Percentiles rank a stretch among this genome's conserved stretches.
These are phyloP conservation scores for Wickerhamiella domercqiae DNA, from an alignment of 805 yeast genomes.

Conservation along the genomic window DNA sequence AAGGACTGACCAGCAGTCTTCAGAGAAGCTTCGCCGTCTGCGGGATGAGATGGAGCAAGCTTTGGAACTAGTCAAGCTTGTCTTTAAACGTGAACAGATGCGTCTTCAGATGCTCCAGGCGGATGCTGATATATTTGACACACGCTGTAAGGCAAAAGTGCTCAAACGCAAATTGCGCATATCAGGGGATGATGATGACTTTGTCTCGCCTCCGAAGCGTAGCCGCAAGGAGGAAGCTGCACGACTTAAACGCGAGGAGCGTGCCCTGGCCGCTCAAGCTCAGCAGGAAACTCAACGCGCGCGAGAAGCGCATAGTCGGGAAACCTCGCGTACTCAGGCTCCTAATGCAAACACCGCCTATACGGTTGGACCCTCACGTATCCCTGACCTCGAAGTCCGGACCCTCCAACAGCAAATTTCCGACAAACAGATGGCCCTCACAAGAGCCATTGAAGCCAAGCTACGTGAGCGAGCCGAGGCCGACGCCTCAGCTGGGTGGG, in stretches of 20 bases:
- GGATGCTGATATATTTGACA: constrained; percentile 54
- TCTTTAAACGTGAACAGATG: constrained; percentile 59
- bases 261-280: constrained; percentile 11
- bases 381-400: constrained; percentile 81
- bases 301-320: constrained; percentile 6
- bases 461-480: constrained; percentile 42
- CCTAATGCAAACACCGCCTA: constrained; percentile 21
- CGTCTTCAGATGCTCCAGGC: constrained; percentile 44
- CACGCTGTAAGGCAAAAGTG: constrained; percentile 54
- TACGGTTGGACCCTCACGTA: constrained; percentile 51
- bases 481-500: constrained; percentile 56
- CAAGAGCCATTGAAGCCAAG: constrained; percentile 73
- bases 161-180: constrained; percentile 63
- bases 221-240: constrained; percentile 32
- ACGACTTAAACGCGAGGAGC: constrained; percentile 10
- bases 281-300: constrained; percentile 14
- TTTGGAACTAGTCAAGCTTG: constrained; percentile 46
- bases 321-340: constrained; percentile 17
- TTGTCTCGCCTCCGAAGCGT: constrained; percentile 47
- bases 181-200: constrained; percentile 71
- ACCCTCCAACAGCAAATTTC: constrained; percentile 62
- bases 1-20: constrained; percentile 80
- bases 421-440: constrained; percentile 63
- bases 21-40: constrained; percentile 62
- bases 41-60: constrained; percentile 69